Evolutionary conservation across 768 basidiomycete genomes (phyloP).

Genomic region (Lactarius quietus): DNA sequence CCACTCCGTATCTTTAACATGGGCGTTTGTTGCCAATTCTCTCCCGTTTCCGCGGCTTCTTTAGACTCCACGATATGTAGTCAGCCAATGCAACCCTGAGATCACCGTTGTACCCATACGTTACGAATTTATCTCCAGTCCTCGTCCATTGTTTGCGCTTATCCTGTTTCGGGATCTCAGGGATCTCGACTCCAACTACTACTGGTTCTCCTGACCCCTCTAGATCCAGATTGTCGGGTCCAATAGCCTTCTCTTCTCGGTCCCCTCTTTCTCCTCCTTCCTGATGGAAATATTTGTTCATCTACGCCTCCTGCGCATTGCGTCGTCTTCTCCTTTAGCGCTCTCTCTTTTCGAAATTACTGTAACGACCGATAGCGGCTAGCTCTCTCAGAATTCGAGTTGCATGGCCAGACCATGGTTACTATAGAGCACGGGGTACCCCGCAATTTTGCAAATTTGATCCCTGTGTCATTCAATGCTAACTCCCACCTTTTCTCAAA

Average conservation of each 20-base stretch:
- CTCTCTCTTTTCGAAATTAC: conserved; percentile 18
- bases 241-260: conserved; percentile 26
- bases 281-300: conserved; percentile 27
- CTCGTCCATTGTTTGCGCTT: conserved; percentile 11
- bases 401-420: background rate
- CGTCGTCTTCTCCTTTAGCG: conserved; percentile 17
- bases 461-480: conserved; percentile 16
- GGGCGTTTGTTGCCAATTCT: conserved; percentile 12
- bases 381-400: conserved; percentile 10
- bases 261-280: conserved; percentile 26
- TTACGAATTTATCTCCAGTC: conserved; percentile 14
- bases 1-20: conserved; percentile 25
- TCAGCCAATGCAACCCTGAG: conserved; percentile 25
- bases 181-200: conserved; percentile 18
- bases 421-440: conserved; percentile 10
- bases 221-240: conserved; percentile 21
- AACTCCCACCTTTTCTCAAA: background rate
- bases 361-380: conserved; percentile 17
- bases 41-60: conserved; percentile 24
- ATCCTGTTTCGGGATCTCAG: conserved; percentile 20
- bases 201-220: conserved; percentile 23
- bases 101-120: conserved; percentile 18
- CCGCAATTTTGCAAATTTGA: conserved; percentile 16
- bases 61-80: conserved; percentile 21
- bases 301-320: conserved; percentile 26